Conservation (phyloP, 83 land plant species). For the Thuja plicata region DNA sequence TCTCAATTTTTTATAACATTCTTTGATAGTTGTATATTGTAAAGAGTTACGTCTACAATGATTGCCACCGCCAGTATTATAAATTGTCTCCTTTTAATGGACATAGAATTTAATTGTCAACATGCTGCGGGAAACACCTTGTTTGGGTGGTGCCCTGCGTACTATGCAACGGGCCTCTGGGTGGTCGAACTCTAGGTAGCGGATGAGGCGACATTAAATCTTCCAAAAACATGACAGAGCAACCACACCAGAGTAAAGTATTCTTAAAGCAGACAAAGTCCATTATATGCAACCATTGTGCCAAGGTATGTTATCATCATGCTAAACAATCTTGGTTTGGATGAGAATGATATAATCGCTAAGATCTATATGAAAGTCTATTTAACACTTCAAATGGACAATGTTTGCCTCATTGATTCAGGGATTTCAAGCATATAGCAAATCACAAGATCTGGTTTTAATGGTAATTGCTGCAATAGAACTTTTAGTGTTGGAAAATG, state of each 20-base stretch:
- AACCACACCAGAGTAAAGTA: not conserved
- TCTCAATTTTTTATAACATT: not conserved
- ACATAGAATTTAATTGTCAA: not conserved
- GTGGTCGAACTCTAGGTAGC: not conserved
- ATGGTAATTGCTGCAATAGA: not conserved
- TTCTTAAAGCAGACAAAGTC: not conserved
- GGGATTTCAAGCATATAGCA: not conserved
- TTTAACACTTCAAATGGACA: not conserved
- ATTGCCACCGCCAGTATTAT: not conserved
- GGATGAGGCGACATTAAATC: not conserved
- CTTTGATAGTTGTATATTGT: not conserved
- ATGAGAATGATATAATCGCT: not conserved
- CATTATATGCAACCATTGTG: not conserved
- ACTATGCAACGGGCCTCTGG: too few species aligned
- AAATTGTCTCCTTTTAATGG: not conserved
- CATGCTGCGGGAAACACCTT: too few species aligned
- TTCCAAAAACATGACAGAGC: not conserved
- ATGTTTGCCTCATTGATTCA: not conserved
- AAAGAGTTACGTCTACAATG: not conserved
- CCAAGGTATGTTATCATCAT: not conserved
- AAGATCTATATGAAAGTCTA: not conserved
- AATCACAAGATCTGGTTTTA: not conserved
- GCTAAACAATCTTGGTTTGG: not conserved
- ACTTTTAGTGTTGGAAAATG: not conserved
- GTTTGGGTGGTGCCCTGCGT: too few species aligned